Conservation (phyloP, 129 eudicot genomes). For the Flaveria linearis region DNA sequence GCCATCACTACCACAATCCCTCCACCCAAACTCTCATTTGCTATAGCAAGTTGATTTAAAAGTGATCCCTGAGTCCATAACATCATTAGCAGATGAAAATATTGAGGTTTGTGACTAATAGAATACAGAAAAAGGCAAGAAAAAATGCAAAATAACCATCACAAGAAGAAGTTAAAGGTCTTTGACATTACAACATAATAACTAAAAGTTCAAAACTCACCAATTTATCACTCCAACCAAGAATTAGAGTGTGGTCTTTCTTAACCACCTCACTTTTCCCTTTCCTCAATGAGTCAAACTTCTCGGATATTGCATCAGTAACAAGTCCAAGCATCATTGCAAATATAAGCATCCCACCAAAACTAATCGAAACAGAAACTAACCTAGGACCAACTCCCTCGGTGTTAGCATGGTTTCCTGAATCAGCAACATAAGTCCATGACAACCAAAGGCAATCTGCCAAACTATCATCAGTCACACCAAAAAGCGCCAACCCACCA, state of each 20-base stretch:
- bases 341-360: slow-evolving; percentile 96
- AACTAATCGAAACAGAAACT: slow-evolving; percentile 74
- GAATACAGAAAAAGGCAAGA: background rate
- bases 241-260: slow-evolving; percentile 75
- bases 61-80: slow-evolving; percentile 63
- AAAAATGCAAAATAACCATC: slow-evolving; percentile 1
- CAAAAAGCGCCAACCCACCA: slow-evolving; percentile 85
- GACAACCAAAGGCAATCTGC: slow-evolving; percentile 88
- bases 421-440: slow-evolving; percentile 78
- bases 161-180: slow-evolving; percentile 13
- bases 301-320: slow-evolving; percentile 90
- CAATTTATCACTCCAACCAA: slow-evolving; percentile 93
- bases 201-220: slow-evolving; percentile 34
- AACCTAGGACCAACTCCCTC: slow-evolving; percentile 77
- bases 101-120: background rate
- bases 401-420: slow-evolving; percentile 79
- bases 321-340: slow-evolving; percentile 98
- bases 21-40: slow-evolving; percentile 88
- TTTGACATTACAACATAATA: background rate
- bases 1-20: slow-evolving; percentile 89
- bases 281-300: slow-evolving; percentile 86
- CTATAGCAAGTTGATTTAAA: slow-evolving; percentile 81
- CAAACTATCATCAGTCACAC: slow-evolving; percentile 75
- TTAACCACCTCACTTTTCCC: slow-evolving; percentile 91
- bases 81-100: slow-evolving; percentile 14